Conservation (phyloP, 805 yeast species). For the Metschnikowia dekortorum region DNA sequence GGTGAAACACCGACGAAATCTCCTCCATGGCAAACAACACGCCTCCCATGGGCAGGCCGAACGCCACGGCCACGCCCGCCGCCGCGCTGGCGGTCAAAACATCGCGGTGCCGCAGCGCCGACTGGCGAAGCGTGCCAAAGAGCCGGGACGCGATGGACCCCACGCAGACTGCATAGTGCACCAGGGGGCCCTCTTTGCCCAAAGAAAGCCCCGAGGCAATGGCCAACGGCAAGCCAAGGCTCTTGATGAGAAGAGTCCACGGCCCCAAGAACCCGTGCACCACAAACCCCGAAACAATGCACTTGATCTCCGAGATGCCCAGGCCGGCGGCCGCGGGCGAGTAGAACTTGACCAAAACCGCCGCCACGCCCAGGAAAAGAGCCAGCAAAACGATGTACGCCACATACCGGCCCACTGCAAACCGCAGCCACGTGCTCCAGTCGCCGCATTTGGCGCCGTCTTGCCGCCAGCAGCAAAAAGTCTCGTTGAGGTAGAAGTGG, state of each 20-base stretch:
- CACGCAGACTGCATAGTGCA: conserved; percentile 96
- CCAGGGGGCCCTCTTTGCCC: conserved; percentile 98
- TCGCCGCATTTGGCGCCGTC: conserved; percentile 42
- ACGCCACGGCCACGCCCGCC: conserved; percentile 98
- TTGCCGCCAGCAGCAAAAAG: conserved; percentile 79
- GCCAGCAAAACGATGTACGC: conserved; percentile 58
- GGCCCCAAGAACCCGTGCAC: conserved; percentile 72
- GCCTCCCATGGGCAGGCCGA: conserved; percentile 96
- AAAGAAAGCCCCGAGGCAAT: conserved; percentile 91
- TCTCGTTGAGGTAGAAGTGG: conserved; percentile 64
- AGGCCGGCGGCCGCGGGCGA: conserved; percentile 96
- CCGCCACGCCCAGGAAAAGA: conserved; percentile 59
- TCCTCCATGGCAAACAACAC: conserved; percentile 92
- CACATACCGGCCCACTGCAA: conserved; percentile 45
- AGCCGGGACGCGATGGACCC: conserved; percentile 71
- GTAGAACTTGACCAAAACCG: conserved; percentile 59
- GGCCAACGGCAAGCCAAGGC: conserved; percentile 79
- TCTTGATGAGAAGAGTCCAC: conserved; percentile 68
- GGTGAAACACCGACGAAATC: conserved; percentile 67
- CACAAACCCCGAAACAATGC: conserved; percentile 86
- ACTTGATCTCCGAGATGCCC: conserved; percentile 95
- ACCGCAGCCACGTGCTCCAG: conserved; percentile 67
- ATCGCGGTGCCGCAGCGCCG: conserved; percentile 48
- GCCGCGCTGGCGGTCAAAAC: conserved; percentile 87
- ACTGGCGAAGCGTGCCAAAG: conserved; percentile 41